Conservation (phyloP, 192 early-diverging fungal genomes). For the Chytriomyces sp. region DNA sequence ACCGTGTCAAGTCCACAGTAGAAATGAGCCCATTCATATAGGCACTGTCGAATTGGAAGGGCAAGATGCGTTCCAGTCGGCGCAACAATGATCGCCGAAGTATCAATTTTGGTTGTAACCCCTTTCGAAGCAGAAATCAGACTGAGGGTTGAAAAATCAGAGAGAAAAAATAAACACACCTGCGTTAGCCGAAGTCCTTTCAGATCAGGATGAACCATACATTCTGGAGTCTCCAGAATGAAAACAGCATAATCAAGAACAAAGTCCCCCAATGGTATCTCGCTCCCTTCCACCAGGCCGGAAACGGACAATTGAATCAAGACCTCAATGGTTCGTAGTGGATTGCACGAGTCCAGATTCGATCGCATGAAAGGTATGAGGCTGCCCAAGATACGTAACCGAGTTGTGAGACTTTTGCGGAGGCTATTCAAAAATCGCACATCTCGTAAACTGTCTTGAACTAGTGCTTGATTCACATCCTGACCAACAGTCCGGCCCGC, state of each 20-base stretch:
- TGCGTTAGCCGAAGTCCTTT: conserved; percentile 10
- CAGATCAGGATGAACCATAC: conserved; percentile 4
- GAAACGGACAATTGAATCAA: conserved; percentile 55
- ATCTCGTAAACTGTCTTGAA: background rate
- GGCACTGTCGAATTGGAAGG: conserved; percentile 21
- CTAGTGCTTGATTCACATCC: background rate
- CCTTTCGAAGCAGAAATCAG: too few relatives aligned
- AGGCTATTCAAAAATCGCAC: background rate
- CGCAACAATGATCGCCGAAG: background rate
- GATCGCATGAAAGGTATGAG: conserved; percentile 18
- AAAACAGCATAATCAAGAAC: conserved; percentile 14
- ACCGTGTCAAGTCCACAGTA: conserved; percentile 12
- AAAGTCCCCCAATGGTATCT: conserved; percentile 9
- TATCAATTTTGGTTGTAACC: conserved; percentile 8
- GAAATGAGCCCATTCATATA: conserved; percentile 13
- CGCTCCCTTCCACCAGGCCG: conserved; percentile 60
- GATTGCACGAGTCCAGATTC: conserved; percentile 6
- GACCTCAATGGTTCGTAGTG: conserved; percentile 20
- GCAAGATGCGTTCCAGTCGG: conserved; percentile 9
- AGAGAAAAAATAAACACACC: background rate
- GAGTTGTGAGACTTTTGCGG: background rate
- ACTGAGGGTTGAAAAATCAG: background rate
- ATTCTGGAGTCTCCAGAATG: conserved; percentile 16
- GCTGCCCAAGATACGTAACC: conserved; percentile 4
- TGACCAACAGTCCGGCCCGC: background rate